Evolutionary conservation across 441 rosid species (phyloP).

Genomic region (Adansonia madagascariensis): DNA sequence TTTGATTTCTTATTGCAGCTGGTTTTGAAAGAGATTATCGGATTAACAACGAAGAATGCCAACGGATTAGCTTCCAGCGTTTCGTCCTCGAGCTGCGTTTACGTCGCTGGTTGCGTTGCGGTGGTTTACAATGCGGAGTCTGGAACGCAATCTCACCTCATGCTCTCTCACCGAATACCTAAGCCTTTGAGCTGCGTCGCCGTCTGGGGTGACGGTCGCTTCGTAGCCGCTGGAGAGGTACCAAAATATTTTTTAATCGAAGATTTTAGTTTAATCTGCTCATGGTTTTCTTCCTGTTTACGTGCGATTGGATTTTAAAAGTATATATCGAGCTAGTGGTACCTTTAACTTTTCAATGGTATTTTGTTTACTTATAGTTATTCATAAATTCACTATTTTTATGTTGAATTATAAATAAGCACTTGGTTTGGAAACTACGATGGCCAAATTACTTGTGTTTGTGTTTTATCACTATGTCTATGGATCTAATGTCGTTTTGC

Average conservation of each 20-base stretch:
- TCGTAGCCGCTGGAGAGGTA: conserved; percentile 86
- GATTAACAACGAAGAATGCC: conserved; percentile 64
- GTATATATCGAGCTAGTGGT: background rate
- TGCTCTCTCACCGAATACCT: conserved; percentile 67
- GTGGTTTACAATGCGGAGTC: conserved; percentile 63
- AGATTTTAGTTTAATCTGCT: background rate
- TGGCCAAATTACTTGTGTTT: background rate
- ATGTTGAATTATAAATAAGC: background rate
- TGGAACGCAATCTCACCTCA: conserved; percentile 63
- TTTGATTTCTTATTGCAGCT: conserved; percentile 42
- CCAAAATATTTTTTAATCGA: background rate
- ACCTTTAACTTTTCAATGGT: background rate
- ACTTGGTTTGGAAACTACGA: background rate
- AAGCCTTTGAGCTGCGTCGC: conserved; percentile 74
- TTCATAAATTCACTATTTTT: background rate
- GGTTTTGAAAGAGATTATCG: conserved; percentile 64
- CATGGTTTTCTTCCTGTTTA: background rate
- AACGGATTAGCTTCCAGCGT: conserved; percentile 67
- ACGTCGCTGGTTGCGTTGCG: conserved; percentile 80
- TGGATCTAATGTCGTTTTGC: conserved; percentile 42
- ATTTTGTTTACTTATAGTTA: background rate
- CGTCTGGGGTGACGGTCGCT: conserved; percentile 64
- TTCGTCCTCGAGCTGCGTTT: conserved; percentile 51
- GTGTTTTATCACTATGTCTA: background rate
- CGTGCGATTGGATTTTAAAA: conserved; percentile 9